Evolutionary conservation across 2,329 filamentous ascomycete species (phyloP).

Genomic region (Aureobasidium sp.): DNA sequence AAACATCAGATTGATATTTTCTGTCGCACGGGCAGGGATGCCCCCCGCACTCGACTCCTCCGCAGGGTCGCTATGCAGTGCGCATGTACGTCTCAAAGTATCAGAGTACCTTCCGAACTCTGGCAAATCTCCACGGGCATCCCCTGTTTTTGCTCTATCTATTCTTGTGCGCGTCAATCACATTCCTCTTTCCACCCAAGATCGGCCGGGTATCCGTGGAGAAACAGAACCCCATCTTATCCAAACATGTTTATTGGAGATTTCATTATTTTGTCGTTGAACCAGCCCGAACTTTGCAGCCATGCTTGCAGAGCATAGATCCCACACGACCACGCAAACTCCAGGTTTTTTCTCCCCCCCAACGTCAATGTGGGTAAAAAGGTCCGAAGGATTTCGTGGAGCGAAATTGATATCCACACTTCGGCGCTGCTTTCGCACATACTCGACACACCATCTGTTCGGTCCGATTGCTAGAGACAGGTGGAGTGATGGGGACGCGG

Average conservation of each 20-base stretch:
- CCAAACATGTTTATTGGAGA: neutral
- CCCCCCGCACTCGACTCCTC: conserved; percentile 11
- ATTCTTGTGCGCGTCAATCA: conserved; percentile 7
- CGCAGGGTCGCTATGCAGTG: neutral
- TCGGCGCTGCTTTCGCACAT: conserved; percentile 3
- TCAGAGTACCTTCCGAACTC: conserved; percentile 2
- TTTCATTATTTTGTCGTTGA: neutral
- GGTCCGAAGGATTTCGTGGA: neutral
- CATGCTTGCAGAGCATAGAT: neutral
- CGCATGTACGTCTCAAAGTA: neutral
- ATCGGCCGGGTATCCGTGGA: conserved; percentile 1
- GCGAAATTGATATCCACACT: neutral
- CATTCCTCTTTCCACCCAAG: neutral
- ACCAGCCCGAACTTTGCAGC: neutral
- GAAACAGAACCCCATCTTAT: neutral
- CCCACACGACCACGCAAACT: neutral
- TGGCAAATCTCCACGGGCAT: neutral
- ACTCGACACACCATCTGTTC: neutral
- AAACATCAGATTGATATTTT: neutral
- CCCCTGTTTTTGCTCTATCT: neutral
- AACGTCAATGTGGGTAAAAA: neutral
- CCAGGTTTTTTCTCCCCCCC: neutral
- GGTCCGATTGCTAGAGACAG: neutral
- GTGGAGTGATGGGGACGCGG: conserved; percentile 8
- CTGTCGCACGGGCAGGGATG: conserved; percentile 1